Evolutionary conservation across 2,329 filamentous ascomycete genomes (phyloP).

Genomic region (Neurospora sp.): DNA sequence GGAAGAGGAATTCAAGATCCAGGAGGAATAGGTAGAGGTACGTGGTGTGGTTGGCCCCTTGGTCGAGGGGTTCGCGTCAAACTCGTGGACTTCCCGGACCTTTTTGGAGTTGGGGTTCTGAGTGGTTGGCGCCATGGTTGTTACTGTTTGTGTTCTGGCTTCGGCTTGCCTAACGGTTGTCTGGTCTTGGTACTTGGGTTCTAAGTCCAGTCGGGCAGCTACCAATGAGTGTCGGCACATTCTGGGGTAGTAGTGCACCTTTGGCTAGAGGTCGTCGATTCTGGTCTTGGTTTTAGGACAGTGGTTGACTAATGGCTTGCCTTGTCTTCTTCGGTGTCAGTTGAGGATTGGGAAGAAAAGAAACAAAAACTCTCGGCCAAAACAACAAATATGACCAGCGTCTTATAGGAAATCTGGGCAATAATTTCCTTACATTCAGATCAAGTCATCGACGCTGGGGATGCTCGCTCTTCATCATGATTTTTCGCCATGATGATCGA

Average conservation of each 20-base stretch:
- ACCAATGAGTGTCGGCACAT: not conserved
- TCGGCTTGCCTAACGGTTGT: not conserved
- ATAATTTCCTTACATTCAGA: not conserved
- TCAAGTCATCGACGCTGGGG: not conserved
- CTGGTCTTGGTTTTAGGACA: not conserved
- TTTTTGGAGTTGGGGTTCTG: not conserved
- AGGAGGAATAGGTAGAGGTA: not conserved
- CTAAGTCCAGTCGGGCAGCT: not conserved
- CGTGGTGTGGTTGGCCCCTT: not conserved
- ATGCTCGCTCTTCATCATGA: not conserved
- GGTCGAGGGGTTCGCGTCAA: not conserved
- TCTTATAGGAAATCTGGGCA: not conserved
- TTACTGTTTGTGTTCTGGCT: not conserved
- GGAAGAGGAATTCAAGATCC: not conserved
- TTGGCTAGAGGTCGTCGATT: not conserved
- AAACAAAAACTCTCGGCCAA: not conserved
- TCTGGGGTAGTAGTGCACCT: not conserved
- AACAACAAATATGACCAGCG: fast-evolving
- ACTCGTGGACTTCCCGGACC: not conserved
- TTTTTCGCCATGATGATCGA: not conserved
- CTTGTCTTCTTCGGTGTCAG: not conserved
- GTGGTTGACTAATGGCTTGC: not conserved
- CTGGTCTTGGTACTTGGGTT: not conserved
- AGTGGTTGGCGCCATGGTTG: not conserved
- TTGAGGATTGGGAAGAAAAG: not conserved